Percentiles rank a stretch among this genome's conserved stretches.
phyloP scores from a whole-genome alignment of 139 green algal genomes.

The Yamagishiella unicocca region DNA sequence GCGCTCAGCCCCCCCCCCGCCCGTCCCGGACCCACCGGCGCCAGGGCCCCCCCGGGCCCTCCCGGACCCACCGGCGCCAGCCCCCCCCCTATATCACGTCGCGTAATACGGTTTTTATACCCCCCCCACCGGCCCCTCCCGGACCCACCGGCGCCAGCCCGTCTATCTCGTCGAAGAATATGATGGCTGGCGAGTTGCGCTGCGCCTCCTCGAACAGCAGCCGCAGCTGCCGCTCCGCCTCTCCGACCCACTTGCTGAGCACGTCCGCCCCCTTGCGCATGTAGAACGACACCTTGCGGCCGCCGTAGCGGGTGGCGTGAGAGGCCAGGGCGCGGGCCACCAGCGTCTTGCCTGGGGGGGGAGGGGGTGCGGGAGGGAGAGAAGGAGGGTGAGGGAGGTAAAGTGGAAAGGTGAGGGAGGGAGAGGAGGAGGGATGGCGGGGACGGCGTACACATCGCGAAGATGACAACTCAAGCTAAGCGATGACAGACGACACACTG shows the following conservation, averaged over 20 bases:
- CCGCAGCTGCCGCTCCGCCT: slow-evolving; percentile 93
- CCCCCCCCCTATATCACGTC: too few species aligned
- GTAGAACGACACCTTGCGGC: slow-evolving; percentile 90
- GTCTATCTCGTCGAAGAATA: slow-evolving; percentile 98
- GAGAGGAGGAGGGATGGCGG: too few species aligned
- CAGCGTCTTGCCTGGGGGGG: slow-evolving; percentile 92
- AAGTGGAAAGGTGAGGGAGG: too few species aligned
- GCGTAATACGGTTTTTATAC: too few species aligned
- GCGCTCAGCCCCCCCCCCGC: too few species aligned
- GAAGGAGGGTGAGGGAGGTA: too few species aligned
- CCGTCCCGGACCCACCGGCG: background rate
- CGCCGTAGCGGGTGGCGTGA: slow-evolving; percentile 67
- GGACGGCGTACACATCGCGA: too few species aligned
- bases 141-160: slow-evolving; percentile 80
- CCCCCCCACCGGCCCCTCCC: background rate
- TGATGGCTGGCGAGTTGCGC: slow-evolving; percentile 74
- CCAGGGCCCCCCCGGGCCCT: too few species aligned
- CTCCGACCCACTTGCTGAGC: slow-evolving; percentile 96
- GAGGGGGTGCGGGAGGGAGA: too few species aligned
- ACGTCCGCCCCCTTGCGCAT: slow-evolving; percentile 97
- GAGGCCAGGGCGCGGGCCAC: slow-evolving; percentile 92
- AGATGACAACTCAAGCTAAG: too few species aligned
- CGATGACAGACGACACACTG: too few species aligned
- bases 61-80: too few species aligned
- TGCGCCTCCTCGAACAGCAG: slow-evolving; percentile 95